Evolutionary conservation across 139 green algal genomes (phyloP), one percentile per base, ranked within the genome.

Genomic region (Coelastrella sp.): DNA sequence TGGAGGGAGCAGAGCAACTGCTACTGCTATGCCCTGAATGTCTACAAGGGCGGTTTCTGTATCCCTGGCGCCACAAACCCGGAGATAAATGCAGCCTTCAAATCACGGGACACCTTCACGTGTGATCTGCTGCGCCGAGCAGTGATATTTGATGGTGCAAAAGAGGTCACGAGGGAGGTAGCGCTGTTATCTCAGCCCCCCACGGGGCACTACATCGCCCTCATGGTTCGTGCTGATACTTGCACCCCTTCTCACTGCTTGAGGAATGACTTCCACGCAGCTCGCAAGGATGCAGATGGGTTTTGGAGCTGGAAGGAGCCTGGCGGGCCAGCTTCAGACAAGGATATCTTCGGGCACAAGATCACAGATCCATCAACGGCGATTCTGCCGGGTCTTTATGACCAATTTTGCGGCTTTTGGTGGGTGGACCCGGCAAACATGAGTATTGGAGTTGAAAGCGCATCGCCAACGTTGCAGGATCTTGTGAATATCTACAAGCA

Each of bases 231-330:
- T 59, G 57, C 7, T 24, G 56, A 74, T 0, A 22, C 57, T 22
- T 86, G 81, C 81, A 86, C 59, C 59, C 81, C 59, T 35, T 75
- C 74, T n/a, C 59, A 86, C 81, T 86, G 81, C 59, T 86, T 59
- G 81, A 65, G 35, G 8, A 86, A 86, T 75, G 81, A 86, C 24
- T 74, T 59, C 24, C 81, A 86, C 74, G 81, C 81, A 75, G 81
- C n/a, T 6, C 60, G 59, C 59, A 86, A 86, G 81, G 81, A 86
- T 25, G 65, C 57, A 63, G 65, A 86, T 8, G 60, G 60, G 6
- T 56, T 58, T 6, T 86, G 81, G 81, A 74, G 20, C 9, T 86
- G 59, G n/a, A 86, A 86, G n/a, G 60, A 86, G 9, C 81, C 81
- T 15, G 60, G 60, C 8, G 81, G 81, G 15, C 81, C 81, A 25